phyloP scores from a whole-genome alignment of 106 monocot species.

The Phalaenopsis equestris region DNA sequence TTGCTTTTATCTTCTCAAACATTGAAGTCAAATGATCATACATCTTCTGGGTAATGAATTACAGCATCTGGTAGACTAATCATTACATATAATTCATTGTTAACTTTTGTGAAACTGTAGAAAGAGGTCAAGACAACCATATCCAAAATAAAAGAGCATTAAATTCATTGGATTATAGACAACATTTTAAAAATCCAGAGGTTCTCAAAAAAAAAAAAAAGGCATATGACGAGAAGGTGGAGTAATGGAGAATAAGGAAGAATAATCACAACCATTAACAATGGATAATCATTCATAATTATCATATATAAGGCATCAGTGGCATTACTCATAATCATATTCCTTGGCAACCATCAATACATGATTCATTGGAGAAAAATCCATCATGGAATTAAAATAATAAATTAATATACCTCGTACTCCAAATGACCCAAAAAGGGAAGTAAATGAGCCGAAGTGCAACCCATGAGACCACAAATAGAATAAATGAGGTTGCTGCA shows the following conservation, averaged over 20 bases:
- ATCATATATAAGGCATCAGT: background rate
- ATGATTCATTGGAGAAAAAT: background rate
- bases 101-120: background rate
- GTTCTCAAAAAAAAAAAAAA: background rate
- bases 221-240: background rate
- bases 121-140: background rate
- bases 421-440: constrained; percentile 81
- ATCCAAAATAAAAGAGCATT: background rate
- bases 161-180: background rate
- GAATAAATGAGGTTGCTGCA: constrained; percentile 45
- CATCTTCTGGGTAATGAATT: background rate
- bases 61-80: background rate
- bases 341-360: background rate
- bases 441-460: constrained; percentile 70
- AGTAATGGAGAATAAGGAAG: background rate
- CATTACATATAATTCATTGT: background rate
- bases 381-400: background rate
- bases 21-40: too few species aligned
- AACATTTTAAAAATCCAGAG: background rate
- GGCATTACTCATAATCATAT: background rate
- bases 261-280: background rate
- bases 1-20: too few species aligned
- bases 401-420: constrained; percentile 58
- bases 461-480: constrained; percentile 74
- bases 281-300: background rate